Evolutionary conservation across 352 stramenopile species (phyloP).

Genomic region (Thalassiosira mediterranea): DNA sequence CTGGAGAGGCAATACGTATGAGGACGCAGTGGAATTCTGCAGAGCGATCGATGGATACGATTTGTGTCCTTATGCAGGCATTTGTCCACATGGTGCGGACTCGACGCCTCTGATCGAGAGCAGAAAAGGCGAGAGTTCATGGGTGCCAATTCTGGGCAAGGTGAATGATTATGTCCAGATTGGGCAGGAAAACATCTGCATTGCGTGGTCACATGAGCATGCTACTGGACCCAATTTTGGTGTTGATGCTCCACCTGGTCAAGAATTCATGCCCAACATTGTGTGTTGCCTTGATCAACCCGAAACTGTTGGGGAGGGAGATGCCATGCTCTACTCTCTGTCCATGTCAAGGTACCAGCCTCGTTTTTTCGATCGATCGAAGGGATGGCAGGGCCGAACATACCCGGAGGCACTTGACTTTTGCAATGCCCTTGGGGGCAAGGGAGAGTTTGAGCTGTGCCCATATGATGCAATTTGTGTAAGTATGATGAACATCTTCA

Average conservation of each 20-base stretch:
- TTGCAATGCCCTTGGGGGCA: neutral
- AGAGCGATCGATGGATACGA: constrained; percentile 6
- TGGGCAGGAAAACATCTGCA: constrained; percentile 10
- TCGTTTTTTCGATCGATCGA: constrained; percentile 10
- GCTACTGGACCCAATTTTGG: constrained; percentile 11
- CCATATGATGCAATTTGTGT: constrained; percentile 6
- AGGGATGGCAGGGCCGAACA: constrained; percentile 21
- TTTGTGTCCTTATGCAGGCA: constrained; percentile 13
- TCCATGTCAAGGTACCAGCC: neutral
- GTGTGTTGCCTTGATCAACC: no score
- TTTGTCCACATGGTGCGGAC: constrained; percentile 15
- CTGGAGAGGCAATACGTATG: constrained; percentile 15
- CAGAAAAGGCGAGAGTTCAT: neutral
- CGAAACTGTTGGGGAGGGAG: no score
- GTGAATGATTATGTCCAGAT: constrained; percentile 35
- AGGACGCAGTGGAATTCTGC: constrained; percentile 18
- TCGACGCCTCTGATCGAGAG: neutral
- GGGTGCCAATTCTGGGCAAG: constrained; percentile 17
- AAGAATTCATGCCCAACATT: constrained; percentile 5
- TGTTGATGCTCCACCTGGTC: neutral
- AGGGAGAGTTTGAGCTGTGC: constrained; percentile 1
- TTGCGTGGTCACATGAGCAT: constrained; percentile 3
- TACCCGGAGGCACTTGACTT: constrained; percentile 22
- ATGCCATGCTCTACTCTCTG: no score
- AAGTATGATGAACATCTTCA: no score